Conservation (phyloP, 179 eudicot species). For the Sideroxylon spinosum region DNA sequence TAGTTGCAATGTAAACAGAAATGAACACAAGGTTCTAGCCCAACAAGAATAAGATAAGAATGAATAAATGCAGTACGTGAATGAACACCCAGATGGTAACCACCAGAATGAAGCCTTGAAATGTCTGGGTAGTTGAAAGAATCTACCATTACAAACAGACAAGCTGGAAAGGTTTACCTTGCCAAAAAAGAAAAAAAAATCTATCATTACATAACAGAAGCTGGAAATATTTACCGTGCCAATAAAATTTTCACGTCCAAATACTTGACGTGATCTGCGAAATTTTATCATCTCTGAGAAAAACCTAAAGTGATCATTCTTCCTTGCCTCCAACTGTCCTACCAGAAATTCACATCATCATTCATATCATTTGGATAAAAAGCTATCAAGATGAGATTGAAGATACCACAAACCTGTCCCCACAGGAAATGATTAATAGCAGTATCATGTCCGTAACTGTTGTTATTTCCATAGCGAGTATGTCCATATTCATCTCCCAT, state of each 20-base stretch:
- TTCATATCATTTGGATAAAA: neutral
- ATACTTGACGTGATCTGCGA: slow-evolving; percentile 46
- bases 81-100: neutral
- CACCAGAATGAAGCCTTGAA: neutral
- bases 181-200: slow-evolving; percentile 3
- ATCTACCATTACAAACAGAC: slow-evolving; percentile 6
- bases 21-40: neutral
- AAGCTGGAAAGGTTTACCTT: slow-evolving; percentile 25
- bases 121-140: neutral
- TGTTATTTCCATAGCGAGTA: slow-evolving; percentile 93
- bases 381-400: neutral
- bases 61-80: neutral
- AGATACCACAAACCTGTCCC: slow-evolving; percentile 55
- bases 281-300: slow-evolving; percentile 84
- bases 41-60: neutral
- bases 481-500: slow-evolving; percentile 99
- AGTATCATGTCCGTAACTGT: slow-evolving; percentile 93
- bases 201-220: slow-evolving; percentile 4
- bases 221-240: slow-evolving; percentile 32
- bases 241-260: slow-evolving; percentile 65
- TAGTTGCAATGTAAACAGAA: neutral
- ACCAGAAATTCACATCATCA: slow-evolving; percentile 13
- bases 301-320: slow-evolving; percentile 65
- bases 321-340: slow-evolving; percentile 65
- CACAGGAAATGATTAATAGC: slow-evolving; percentile 90